Conservation (phyloP, 306 rosid species). For the Glycine soja region DNA sequence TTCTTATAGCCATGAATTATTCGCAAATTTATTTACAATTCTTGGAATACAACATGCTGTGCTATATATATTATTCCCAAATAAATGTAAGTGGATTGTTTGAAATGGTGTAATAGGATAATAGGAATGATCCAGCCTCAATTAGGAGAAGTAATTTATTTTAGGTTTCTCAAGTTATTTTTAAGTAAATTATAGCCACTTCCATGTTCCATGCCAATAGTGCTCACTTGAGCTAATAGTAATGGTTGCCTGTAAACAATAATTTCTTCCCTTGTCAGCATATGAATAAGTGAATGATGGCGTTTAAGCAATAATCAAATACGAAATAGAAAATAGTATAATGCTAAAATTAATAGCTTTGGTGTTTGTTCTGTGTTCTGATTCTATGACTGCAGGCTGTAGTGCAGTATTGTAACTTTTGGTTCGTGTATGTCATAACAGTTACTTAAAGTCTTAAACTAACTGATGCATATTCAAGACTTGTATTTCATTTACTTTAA, state of each 20-base stretch:
- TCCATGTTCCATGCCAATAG: background rate
- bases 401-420: background rate
- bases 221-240: background rate
- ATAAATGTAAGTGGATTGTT: conserved; percentile 17
- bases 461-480: conserved; percentile 2
- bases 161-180: conserved; percentile 25
- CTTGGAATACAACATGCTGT: conserved; percentile 15
- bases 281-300: background rate
- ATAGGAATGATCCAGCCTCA: conserved; percentile 9
- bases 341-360: background rate
- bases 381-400: background rate
- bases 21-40: background rate
- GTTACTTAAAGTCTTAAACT: background rate
- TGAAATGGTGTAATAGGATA: conserved; percentile 8
- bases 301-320: background rate
- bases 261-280: background rate
- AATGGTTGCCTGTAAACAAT: background rate
- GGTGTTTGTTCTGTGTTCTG: conserved; percentile 9
- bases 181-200: background rate
- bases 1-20: conserved; percentile 29
- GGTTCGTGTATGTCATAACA: background rate
- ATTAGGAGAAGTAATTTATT: background rate
- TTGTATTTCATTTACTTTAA: background rate
- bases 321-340: conserved; percentile 22
- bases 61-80: conserved; percentile 11